phyloP scores from a whole-genome alignment of 208 protist genomes.

The Leishmania guyanensis region DNA sequence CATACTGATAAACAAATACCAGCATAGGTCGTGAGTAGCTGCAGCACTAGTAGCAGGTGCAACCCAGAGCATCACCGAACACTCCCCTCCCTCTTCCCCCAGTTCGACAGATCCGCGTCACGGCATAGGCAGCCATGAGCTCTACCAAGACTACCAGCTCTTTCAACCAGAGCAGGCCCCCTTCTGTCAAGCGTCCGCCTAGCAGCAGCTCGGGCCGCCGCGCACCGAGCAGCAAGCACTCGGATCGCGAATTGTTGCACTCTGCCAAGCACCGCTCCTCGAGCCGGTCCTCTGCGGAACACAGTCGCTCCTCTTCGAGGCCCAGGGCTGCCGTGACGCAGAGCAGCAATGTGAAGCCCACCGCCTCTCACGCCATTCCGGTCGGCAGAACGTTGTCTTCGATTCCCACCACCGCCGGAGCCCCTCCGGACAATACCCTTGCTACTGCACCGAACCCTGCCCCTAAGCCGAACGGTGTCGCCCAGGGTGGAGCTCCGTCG shows the following conservation, averaged over 20 bases:
- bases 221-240: constrained; percentile 3
- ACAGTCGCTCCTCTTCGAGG: constrained; percentile 9
- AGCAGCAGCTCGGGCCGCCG: constrained; percentile 15
- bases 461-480: background rate
- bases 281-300: constrained; percentile 11
- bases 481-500: background rate
- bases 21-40: background rate
- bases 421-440: background rate
- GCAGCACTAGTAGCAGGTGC: background rate
- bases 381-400: background rate
- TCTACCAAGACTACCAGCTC: constrained; percentile 9
- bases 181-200: constrained; percentile 15
- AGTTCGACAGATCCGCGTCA: background rate
- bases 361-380: background rate
- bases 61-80: background rate
- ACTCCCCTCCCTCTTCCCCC: background rate
- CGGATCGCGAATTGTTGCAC: background rate
- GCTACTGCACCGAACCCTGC: constrained; percentile 1
- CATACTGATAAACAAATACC: background rate
- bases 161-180: constrained; percentile 10
- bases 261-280: constrained; percentile 17
- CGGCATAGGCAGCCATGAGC: background rate
- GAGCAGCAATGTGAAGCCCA: background rate
- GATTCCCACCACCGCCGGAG: background rate
- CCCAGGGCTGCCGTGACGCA: background rate